Evolutionary conservation across 2,329 filamentous ascomycete species (phyloP).

Genomic region (Fusarium gaditjirri): DNA sequence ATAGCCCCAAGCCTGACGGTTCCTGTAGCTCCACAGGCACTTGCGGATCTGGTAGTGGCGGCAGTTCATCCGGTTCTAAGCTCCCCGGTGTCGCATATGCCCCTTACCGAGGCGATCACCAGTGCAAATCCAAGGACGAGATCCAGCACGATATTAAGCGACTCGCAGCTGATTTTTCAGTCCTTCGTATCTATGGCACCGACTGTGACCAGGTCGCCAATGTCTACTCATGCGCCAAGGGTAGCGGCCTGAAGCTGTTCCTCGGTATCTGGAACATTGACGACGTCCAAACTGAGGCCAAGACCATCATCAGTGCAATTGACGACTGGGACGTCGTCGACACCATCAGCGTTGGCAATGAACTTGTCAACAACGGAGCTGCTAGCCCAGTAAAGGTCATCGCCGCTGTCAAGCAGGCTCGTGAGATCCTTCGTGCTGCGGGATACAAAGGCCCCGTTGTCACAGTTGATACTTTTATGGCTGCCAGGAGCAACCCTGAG

Average conservation of each 20-base stretch:
- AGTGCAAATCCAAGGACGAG: conserved; percentile 74
- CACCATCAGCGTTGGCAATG: conserved; percentile 83
- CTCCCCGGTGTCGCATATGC: conserved; percentile 60
- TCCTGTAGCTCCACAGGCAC: background rate
- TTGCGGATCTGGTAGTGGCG: background rate
- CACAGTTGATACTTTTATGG: conserved; percentile 81
- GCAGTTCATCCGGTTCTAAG: conserved; percentile 5
- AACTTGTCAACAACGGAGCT: conserved; percentile 75
- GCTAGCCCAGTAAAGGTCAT: conserved; percentile 66
- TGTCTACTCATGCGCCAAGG: conserved; percentile 70
- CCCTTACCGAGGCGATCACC: conserved; percentile 61
- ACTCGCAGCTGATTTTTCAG: conserved; percentile 63
- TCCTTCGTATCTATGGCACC: conserved; percentile 81
- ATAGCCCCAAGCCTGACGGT: background rate
- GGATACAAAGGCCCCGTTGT: conserved; percentile 81
- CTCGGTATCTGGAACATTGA: conserved; percentile 76
- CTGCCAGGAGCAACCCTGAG: conserved; percentile 71
- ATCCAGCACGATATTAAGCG: conserved; percentile 72
- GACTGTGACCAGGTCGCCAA: conserved; percentile 79
- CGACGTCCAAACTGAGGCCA: conserved; percentile 65
- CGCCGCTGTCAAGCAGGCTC: conserved; percentile 66
- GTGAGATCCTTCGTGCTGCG: conserved; percentile 64
- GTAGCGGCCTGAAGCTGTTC: conserved; percentile 76
- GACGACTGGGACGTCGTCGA: conserved; percentile 75
- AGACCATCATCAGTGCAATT: conserved; percentile 68